Evolutionary conservation across 139 green algal genomes (phyloP).

Genomic region (Picochlorum sp.): DNA sequence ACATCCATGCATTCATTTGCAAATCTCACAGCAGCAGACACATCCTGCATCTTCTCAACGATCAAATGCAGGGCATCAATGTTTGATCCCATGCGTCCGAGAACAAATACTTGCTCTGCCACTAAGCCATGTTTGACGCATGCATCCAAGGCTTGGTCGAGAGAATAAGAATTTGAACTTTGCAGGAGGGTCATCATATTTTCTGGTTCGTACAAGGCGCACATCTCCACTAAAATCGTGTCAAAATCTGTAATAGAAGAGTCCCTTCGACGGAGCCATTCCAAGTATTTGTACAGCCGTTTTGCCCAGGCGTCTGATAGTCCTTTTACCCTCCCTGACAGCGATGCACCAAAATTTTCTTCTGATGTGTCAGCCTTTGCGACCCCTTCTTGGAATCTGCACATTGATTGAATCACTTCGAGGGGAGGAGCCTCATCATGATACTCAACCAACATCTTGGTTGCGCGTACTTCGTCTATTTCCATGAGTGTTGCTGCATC

Average conservation of each 20-base stretch:
- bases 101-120: slow-evolving; percentile 73
- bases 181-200: slow-evolving; percentile 76
- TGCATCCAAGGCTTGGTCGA: slow-evolving; percentile 69
- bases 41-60: slow-evolving; percentile 73
- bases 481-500: slow-evolving; percentile 41
- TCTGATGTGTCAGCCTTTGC: slow-evolving; percentile 10
- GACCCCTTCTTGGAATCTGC: slow-evolving; percentile 19
- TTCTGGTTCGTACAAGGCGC: slow-evolving; percentile 62
- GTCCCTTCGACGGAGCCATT: slow-evolving; percentile 51
- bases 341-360: neutral
- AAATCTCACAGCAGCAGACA: slow-evolving; percentile 87
- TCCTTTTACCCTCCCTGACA: neutral
- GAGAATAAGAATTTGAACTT: slow-evolving; percentile 61
- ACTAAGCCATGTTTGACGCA: slow-evolving; percentile 58
- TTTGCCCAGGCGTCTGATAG: slow-evolving; percentile 32
- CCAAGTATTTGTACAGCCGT: slow-evolving; percentile 65
- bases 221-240: slow-evolving; percentile 77
- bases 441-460: slow-evolving; percentile 49
- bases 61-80: slow-evolving; percentile 76
- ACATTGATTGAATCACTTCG: slow-evolving; percentile 40
- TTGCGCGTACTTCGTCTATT: slow-evolving; percentile 49
- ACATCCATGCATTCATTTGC: slow-evolving; percentile 69
- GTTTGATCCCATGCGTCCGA: slow-evolving; percentile 80
- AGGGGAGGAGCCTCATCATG: slow-evolving; percentile 38
- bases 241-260: slow-evolving; percentile 42